A percentile compares a stretch with the other conserved stretches of the same genome.
Conservation (phyloP, 2,329 filamentous ascomycete species). For the Trichoderma gracile region DNA sequence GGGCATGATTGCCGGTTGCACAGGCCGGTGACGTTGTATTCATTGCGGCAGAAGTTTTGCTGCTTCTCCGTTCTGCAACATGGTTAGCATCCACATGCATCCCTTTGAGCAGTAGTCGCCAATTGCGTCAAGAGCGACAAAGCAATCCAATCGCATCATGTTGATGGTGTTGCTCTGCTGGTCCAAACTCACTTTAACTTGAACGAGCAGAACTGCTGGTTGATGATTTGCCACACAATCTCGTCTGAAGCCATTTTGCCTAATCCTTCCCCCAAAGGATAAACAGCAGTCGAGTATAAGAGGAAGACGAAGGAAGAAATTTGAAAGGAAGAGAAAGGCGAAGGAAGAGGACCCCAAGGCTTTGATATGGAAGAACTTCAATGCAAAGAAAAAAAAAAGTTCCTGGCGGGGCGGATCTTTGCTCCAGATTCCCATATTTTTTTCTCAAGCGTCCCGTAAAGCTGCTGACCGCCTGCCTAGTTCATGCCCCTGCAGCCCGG, state of each 20-base stretch:
- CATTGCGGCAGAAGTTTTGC: constrained; percentile 94
- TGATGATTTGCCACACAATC: constrained; percentile 96
- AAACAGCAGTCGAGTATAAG: background rate
- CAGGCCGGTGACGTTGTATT: constrained; percentile 81
- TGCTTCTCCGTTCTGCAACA: constrained; percentile 70
- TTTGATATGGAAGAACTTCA: constrained; percentile 17
- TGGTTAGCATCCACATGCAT: background rate
- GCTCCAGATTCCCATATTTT: constrained; percentile 31
- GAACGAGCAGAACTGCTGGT: constrained; percentile 92
- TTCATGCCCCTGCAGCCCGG: constrained; percentile 20
- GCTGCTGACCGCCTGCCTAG: constrained; percentile 32
- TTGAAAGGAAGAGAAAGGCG: background rate
- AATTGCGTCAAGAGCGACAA: background rate
- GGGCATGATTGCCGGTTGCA: constrained; percentile 89
- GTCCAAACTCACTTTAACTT: constrained; percentile 72
- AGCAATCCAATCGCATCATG: background rate
- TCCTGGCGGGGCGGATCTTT: constrained; percentile 28
- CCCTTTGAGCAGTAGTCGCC: background rate
- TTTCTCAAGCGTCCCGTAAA: constrained; percentile 9
- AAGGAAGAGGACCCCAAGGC: constrained; percentile 10
- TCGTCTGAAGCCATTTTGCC: constrained; percentile 82
- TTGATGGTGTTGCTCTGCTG: background rate
- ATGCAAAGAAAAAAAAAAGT: constrained; percentile 25
- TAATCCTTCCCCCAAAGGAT: background rate
- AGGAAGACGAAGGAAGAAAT: background rate